Evolutionary conservation across 2,329 filamentous ascomycete species (phyloP), one percentile per base, ranked within the genome.

Genomic region (Alternaria ventricosa): DNA sequence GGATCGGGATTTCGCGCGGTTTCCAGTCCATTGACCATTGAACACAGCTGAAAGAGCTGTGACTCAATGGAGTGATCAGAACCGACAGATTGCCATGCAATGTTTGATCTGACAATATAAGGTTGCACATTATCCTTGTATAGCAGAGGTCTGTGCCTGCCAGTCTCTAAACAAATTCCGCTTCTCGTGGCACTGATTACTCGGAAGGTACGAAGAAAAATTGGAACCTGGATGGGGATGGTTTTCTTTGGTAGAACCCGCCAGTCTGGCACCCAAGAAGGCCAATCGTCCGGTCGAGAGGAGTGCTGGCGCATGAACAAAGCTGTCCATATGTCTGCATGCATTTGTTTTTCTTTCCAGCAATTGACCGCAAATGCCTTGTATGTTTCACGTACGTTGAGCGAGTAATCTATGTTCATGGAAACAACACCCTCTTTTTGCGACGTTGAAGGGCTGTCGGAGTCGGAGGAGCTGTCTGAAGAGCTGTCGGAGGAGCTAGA

Each of bases 401-500:
- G 47, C 11, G 47, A 33, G 20, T 51, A 51, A 5, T 51, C 47
- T 8, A 51, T 51, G 4, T 15, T 11, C 27, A 33, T 20, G 1
- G 3, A 45, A 7, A 22, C 18, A 0, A 22, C 6, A 13, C 11
- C 1, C 18, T 22, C 1, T 13, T 12, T 2, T 33, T 12, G 1
- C 6, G 11, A 50, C 7, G 9, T 4, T 6, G 28, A 20, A 18
- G 25, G n/a, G 15, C 62, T 67, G 27, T 75, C 67, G 27, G 49
- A 65, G 12, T 69, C 72, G 18, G 69, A 70, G 44, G 69, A 67
- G 59, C 63, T 65, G 25, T 68, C 61, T 1, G 66, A 72, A 2
- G 65, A 67, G 58, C 64, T 70, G 23, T 67, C 63, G 22, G 67
- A 70, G 13, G 64, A 67, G 50, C 65, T 68, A 3, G 73, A 73